phyloP scores from a whole-genome alignment of 805 yeast species.

The Wickerhamomyces alni region DNA sequence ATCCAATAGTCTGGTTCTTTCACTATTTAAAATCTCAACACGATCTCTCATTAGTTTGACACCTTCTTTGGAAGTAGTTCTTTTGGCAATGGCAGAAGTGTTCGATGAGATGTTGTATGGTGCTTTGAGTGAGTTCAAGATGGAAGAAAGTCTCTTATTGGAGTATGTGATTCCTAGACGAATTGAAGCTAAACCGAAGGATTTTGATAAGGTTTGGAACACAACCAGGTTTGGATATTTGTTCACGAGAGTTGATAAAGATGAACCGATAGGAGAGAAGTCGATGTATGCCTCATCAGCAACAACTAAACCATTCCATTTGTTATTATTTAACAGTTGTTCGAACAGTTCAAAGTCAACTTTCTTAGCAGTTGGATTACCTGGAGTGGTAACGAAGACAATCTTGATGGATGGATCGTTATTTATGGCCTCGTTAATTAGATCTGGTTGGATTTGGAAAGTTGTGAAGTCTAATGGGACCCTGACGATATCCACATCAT shows the following conservation, averaged over 20 bases:
- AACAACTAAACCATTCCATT: constrained; percentile 74
- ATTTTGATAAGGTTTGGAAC: constrained; percentile 87
- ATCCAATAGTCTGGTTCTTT: constrained; percentile 49
- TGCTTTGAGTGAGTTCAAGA: constrained; percentile 87
- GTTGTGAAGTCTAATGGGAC: constrained; percentile 66
- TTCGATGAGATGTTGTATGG: constrained; percentile 89
- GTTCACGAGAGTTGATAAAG: constrained; percentile 73
- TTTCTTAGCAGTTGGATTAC: constrained; percentile 85
- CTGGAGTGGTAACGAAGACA: constrained; percentile 88
- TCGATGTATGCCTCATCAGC: constrained; percentile 96
- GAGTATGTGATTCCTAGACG: constrained; percentile 81
- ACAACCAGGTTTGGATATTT: constrained; percentile 79
- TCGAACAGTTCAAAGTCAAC: constrained; percentile 45
- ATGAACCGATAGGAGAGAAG: constrained; percentile 62
- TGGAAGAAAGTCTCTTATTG: constrained; percentile 48
- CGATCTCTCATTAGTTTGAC: constrained; percentile 51
- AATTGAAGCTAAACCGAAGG: constrained; percentile 95
- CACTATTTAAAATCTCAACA: constrained; percentile 43
- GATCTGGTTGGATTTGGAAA: constrained; percentile 58
- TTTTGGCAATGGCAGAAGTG: constrained; percentile 67
- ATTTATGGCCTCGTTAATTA: constrained; percentile 44
- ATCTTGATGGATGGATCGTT: constrained; percentile 63
- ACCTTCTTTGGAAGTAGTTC: constrained; percentile 62
- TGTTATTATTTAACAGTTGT: constrained; percentile 36
- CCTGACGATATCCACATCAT: constrained; percentile 72